These are phyloP conservation scores for Flaveria sonorensis DNA, from an alignment of 129 eudicot species.

Conservation along the genomic window DNA sequence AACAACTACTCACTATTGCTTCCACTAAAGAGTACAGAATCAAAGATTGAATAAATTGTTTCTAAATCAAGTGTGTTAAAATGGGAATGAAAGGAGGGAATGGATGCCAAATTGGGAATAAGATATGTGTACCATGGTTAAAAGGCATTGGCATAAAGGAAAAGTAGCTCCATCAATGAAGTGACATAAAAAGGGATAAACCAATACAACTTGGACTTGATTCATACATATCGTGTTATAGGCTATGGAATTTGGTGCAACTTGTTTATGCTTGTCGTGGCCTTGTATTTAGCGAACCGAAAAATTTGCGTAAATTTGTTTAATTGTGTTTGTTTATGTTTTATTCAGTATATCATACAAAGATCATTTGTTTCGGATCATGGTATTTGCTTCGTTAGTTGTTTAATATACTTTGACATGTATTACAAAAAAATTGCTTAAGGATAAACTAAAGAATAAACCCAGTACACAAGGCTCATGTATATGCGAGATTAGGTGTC, in stretches of 20 bases:
- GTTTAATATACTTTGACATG: background rate
- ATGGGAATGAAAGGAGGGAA: conserved; percentile 31
- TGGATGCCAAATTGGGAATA: conserved; percentile 58
- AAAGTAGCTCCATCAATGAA: conserved; percentile 50
- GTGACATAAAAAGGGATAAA: conserved; percentile 51
- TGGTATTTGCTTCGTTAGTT: background rate
- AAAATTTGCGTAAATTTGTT: background rate
- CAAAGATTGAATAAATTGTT: conserved; percentile 38
- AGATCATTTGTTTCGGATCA: background rate
- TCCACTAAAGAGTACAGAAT: conserved; percentile 47
- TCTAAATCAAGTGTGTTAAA: conserved; percentile 52
- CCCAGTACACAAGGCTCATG: too few species aligned
- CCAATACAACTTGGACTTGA: conserved; percentile 41
- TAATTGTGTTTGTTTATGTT: background rate
- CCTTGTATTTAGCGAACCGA: conserved; percentile 34
- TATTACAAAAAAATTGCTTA: too few species aligned
- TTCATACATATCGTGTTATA: conserved; percentile 43
- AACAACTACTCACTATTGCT: conserved; percentile 35
- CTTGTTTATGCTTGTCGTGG: conserved; percentile 44
- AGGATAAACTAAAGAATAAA: too few species aligned
- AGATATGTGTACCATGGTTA: conserved; percentile 59
- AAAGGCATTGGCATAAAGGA: conserved; percentile 58
- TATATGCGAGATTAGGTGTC: too few species aligned
- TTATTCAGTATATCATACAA: background rate
- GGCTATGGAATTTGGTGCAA: conserved; percentile 40